Conservation (phyloP, 306 rosid genomes). For the Glycyrrhiza uralensis region DNA sequence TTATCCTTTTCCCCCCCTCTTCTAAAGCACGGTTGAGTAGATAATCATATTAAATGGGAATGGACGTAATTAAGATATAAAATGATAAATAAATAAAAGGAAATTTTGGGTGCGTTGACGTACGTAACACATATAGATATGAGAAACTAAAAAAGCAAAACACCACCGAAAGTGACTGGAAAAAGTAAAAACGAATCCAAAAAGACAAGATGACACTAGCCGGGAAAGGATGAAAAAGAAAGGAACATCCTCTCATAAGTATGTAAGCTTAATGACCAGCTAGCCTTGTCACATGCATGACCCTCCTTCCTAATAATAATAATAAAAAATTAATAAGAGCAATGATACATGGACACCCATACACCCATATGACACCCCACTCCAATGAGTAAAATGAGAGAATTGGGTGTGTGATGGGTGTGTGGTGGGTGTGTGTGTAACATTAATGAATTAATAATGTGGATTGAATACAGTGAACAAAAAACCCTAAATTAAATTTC, state of each 20-base stretch:
- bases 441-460: neutral
- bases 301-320: no score
- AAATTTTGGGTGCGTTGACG: neutral
- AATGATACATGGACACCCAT: no score
- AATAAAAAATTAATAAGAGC: no score
- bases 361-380: no score
- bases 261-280: neutral
- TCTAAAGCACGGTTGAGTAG: neutral
- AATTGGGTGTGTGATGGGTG: no score
- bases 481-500: neutral
- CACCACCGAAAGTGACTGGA: slow-evolving; percentile 6
- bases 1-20: neutral
- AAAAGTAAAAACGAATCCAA: neutral
- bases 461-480: neutral
- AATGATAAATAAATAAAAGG: neutral
- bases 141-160: neutral
- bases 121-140: neutral
- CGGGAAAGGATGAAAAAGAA: neutral
- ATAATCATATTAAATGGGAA: neutral
- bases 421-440: no score
- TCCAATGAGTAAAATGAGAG: no score
- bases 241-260: no score
- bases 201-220: neutral
- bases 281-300: neutral
- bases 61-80: neutral